Evolutionary conservation across 2,329 filamentous ascomycete genomes (phyloP), one percentile per base, ranked within the genome.

Genomic region (Aspergillus japonicus): DNA sequence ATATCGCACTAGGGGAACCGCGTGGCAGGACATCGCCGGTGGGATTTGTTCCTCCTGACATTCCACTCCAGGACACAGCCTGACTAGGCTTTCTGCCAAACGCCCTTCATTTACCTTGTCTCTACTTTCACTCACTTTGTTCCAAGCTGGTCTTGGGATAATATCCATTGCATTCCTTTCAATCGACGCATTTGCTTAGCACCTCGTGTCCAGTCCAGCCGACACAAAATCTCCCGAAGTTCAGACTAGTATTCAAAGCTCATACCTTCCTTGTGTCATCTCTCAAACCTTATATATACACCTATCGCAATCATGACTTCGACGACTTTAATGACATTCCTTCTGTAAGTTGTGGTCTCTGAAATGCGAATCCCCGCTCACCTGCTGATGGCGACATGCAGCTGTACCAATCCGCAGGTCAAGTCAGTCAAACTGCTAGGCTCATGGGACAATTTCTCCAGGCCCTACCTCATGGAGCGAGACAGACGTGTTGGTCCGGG

Each of bases 361-460:
- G 8, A 24, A 29, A 12, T 42, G 39, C 16, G 39, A 44, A 7
- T 49, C 14, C 12, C 10, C 29, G 19, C 8, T 6, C 42, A 48
- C 51, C 56, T 33, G 44, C 69, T 73, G 62, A 68, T 68, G 8
- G 49, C 54, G 21, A 21, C 39, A 59, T 29, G 33, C 61, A 74
- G 71, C 60, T 68, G 68, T 48, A 77, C 77, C 61, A 72, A 73
- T 52, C 73, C 77, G 35, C 70, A 75, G 44, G 73, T 77, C 51
- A 67, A 75, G 64, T 89, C 88, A 49, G 90, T 97, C 66, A 87
- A 90, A 71, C 83, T 97, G 50, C 83, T 95, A 68, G 94, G 94
- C 63, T 96, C 92, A 64, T 98, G 94, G 94, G 93, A 97, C 80
- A 96, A 96, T 80, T 97, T 97, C 78, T 82, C 83, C 62, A 87